These are phyloP conservation scores for Tetrapisispora fleetii DNA, from an alignment of 805 yeast species.

Conservation along the genomic window DNA sequence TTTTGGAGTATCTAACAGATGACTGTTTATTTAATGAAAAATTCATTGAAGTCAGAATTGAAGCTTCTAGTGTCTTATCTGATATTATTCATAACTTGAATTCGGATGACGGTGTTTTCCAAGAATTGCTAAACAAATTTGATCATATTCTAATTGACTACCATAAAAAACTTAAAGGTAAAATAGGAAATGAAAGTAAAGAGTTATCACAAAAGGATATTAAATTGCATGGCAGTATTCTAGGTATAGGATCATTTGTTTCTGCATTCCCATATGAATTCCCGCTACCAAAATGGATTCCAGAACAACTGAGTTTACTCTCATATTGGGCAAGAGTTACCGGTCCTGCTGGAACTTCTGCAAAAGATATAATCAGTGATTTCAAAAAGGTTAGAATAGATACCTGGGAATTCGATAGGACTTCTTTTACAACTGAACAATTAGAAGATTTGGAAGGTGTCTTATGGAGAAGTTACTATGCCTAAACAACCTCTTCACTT, in stretches of 20 bases:
- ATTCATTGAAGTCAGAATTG: conserved; percentile 65
- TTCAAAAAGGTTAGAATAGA: conserved; percentile 90
- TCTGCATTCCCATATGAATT: conserved; percentile 84
- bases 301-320: conserved; percentile 54
- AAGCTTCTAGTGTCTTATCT: conserved; percentile 65
- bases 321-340: conserved; percentile 66
- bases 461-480: conserved; percentile 83
- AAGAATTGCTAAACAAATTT: conserved; percentile 35
- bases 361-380: conserved; percentile 68
- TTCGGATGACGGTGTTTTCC: conserved; percentile 27
- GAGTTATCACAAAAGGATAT: conserved; percentile 32
- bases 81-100: conserved; percentile 62
- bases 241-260: conserved; percentile 81
- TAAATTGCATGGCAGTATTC: conserved; percentile 69
- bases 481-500: conserved; percentile 31
- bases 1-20: conserved; percentile 41
- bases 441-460: conserved; percentile 91
- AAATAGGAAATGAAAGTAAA: conserved; percentile 18
- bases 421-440: conserved; percentile 64
- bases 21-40: conserved; percentile 45
- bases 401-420: conserved; percentile 88
- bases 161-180: conserved; percentile 5
- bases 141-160: conserved; percentile 20
- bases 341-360: conserved; percentile 74
- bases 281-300: conserved; percentile 90